A percentile compares a stretch with the other conserved stretches of the same genome.
Conservation (phyloP, 2,329 filamentous ascomycete genomes). For the Aspergillus phoenicis region DNA sequence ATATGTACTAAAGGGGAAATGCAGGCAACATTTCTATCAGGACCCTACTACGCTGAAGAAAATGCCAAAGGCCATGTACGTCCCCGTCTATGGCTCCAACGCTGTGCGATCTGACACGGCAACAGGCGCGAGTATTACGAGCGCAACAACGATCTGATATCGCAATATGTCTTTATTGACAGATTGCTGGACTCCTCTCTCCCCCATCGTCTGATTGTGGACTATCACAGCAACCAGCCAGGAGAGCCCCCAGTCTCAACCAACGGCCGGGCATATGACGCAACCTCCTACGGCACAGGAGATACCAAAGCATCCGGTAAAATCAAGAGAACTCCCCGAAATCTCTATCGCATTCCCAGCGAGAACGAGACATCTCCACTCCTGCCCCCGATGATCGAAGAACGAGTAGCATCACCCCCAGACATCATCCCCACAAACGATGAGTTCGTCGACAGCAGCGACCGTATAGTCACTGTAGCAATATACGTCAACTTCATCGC, state of each 20-base stretch:
- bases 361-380: constrained; percentile 36
- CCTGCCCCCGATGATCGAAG: constrained; percentile 50
- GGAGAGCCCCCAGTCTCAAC: not conserved
- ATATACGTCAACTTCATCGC: constrained; percentile 84
- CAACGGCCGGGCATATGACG: constrained; percentile 44
- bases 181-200: constrained; percentile 85
- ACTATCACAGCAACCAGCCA: constrained; percentile 60
- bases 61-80: constrained; percentile 71
- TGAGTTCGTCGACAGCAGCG: constrained; percentile 65
- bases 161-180: constrained; percentile 93
- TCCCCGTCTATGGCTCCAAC: constrained; percentile 10
- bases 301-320: constrained; percentile 27
- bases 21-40: constrained; percentile 77
- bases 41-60: constrained; percentile 70
- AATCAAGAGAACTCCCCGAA: constrained; percentile 78
- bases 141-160: constrained; percentile 82
- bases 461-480: constrained; percentile 77
- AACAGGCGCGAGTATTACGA: constrained; percentile 78
- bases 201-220: constrained; percentile 88
- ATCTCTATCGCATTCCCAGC: constrained; percentile 71
- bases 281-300: constrained; percentile 41
- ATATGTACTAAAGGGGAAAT: not conserved
- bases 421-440: constrained; percentile 48
- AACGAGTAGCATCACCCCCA: constrained; percentile 59
- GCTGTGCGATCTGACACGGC: not conserved